phyloP scores from a whole-genome alignment of 345 rosid genomes.

The Triadica sebifera region DNA sequence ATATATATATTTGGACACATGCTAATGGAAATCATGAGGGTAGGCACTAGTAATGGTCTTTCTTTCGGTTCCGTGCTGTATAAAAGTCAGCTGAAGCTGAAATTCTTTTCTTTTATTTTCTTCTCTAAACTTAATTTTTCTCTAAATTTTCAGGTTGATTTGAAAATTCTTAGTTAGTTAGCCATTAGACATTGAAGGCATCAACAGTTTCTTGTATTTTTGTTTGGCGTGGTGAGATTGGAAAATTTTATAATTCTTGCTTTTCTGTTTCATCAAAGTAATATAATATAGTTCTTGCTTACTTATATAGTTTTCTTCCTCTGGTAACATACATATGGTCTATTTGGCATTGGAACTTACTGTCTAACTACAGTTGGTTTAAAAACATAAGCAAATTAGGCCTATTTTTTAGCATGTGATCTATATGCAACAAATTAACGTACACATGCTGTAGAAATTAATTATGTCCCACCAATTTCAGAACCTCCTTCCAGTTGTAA shows the following conservation, averaged over 20 bases:
- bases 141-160: not conserved
- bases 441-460: not conserved
- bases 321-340: not conserved
- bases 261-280: not conserved
- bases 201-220: not conserved
- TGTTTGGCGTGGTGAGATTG: not conserved
- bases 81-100: not conserved
- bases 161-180: not conserved
- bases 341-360: not conserved
- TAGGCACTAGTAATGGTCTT: conserved; percentile 1
- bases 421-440: not conserved
- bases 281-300: too few species aligned
- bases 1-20: not conserved
- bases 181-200: not conserved
- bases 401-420: not conserved
- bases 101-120: not conserved
- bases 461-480: too few species aligned
- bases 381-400: not conserved
- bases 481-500: not conserved
- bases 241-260: not conserved
- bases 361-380: not conserved
- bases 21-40: not conserved
- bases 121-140: not conserved
- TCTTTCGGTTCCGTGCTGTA: conserved; percentile 10
- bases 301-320: not conserved